A percentile compares a stretch with the other conserved stretches of the same genome.
Evolutionary conservation across 2,329 filamentous ascomycete species (phyloP).

Genomic region (Diaporthe capsici): DNA sequence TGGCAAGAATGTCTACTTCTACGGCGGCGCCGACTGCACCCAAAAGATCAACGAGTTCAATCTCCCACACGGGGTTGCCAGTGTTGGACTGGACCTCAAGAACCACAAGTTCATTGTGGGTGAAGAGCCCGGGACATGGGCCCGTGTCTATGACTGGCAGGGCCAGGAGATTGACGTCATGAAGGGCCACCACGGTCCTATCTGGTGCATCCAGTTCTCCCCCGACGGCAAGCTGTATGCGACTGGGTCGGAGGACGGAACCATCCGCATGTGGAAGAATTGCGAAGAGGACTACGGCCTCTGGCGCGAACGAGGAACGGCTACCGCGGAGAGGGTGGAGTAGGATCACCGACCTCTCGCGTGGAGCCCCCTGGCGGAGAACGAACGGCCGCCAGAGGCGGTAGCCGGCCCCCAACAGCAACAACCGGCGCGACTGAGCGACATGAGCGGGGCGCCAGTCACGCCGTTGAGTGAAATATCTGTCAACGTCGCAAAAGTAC

Average conservation of each 20-base stretch:
- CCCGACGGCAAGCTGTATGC: slow-evolving; percentile 97
- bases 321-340: slow-evolving; percentile 43
- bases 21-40: slow-evolving; percentile 80
- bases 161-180: slow-evolving; percentile 90
- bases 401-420: slow-evolving; percentile 15
- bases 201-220: slow-evolving; percentile 96
- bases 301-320: slow-evolving; percentile 66
- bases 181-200: slow-evolving; percentile 96
- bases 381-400: slow-evolving; percentile 32
- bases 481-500: slow-evolving; percentile 39
- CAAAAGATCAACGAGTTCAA: slow-evolving; percentile 83
- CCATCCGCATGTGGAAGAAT: slow-evolving; percentile 91
- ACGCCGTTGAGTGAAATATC: slow-evolving; percentile 40
- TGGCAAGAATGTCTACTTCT: slow-evolving; percentile 95
- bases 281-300: slow-evolving; percentile 76
- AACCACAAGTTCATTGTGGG: slow-evolving; percentile 90
- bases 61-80: slow-evolving; percentile 88
- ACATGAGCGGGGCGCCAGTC: background rate
- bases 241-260: slow-evolving; percentile 96
- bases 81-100: slow-evolving; percentile 87
- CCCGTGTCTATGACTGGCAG: slow-evolving; percentile 93
- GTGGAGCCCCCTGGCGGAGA: slow-evolving; percentile 39
- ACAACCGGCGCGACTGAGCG: background rate
- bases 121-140: slow-evolving; percentile 94
- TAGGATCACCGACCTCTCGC: slow-evolving; percentile 40